These are phyloP conservation scores for Thymus quinquecostatus DNA, from an alignment of 257 asterid genomes.

Conservation along the genomic window DNA sequence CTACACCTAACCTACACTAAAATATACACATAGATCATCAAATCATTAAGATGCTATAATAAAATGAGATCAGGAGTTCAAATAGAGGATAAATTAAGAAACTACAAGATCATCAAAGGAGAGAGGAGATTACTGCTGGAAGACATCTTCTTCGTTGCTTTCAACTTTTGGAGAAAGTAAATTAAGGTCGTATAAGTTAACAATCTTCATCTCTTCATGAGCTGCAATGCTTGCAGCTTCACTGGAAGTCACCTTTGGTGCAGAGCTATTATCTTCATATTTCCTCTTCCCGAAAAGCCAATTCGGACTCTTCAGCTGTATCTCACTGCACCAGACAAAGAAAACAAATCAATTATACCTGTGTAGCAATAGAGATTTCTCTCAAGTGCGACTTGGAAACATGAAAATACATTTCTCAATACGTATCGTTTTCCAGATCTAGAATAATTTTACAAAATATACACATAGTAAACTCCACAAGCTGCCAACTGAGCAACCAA, in stretches of 20 bases:
- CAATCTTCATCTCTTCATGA: conserved; percentile 51
- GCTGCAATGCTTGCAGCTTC: conserved; percentile 53
- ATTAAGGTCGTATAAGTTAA: conserved; percentile 61
- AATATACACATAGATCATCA: too few relatives aligned
- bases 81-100: background rate
- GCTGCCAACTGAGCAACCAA: too few relatives aligned
- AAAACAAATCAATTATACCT: conserved; percentile 15
- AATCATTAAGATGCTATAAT: background rate
- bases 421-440: background rate
- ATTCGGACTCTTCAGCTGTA: conserved; percentile 96
- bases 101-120: conserved; percentile 13
- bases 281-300: conserved; percentile 98
- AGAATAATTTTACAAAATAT: conserved; percentile 3
- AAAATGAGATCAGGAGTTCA: background rate
- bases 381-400: background rate
- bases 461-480: too few relatives aligned
- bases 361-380: conserved; percentile 11
- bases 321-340: conserved; percentile 60
- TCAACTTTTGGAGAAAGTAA: conserved; percentile 66
- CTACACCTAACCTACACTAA: too few relatives aligned
- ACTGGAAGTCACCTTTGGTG: conserved; percentile 50
- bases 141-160: conserved; percentile 82
- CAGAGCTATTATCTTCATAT: conserved; percentile 63
- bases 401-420: conserved; percentile 7
- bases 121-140: conserved; percentile 59